These are phyloP conservation scores for Citrus maxima DNA, from an alignment of 345 rosid genomes.

Conservation along the genomic window DNA sequence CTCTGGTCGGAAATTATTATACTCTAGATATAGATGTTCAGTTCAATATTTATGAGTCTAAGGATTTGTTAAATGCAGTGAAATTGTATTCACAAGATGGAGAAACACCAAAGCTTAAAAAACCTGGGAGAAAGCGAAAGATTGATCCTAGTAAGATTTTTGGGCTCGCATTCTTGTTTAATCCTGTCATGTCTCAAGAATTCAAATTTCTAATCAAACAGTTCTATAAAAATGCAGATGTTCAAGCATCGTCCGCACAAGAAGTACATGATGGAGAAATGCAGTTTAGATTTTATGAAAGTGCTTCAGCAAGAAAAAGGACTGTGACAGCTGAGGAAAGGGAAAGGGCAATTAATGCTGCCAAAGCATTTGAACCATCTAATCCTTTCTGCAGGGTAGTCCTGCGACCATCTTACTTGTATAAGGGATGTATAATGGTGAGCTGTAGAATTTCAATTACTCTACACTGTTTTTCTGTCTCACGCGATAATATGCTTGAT, in stretches of 20 bases:
- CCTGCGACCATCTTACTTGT: constrained; percentile 76
- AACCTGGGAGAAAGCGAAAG: constrained; percentile 62
- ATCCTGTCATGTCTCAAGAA: not conserved
- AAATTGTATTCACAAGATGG: constrained; percentile 33
- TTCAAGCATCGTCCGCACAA: constrained; percentile 34
- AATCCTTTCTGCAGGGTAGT: constrained; percentile 87
- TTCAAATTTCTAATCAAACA: constrained; percentile 14
- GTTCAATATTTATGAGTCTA: constrained; percentile 10
- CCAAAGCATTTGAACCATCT: constrained; percentile 73
- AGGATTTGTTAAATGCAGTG: constrained; percentile 22
- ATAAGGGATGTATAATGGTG: constrained; percentile 86
- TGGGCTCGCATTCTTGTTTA: not conserved
- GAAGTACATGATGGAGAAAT: constrained; percentile 44
- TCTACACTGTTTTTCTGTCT: not conserved
- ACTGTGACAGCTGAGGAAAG: constrained; percentile 79
- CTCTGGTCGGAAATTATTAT: constrained; percentile 18
- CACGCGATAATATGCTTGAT: not conserved
- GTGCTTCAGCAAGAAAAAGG: constrained; percentile 79
- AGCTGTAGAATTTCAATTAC: constrained; percentile 18
- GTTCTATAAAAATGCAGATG: constrained; percentile 31
- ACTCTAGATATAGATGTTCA: constrained; percentile 19
- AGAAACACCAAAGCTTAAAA: constrained; percentile 44
- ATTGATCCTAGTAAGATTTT: constrained; percentile 60
- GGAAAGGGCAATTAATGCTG: constrained; percentile 68
- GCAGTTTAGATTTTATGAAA: constrained; percentile 61